phyloP scores from a whole-genome alignment of 163 green algal genomes.

The Scenedesmus sp. region DNA sequence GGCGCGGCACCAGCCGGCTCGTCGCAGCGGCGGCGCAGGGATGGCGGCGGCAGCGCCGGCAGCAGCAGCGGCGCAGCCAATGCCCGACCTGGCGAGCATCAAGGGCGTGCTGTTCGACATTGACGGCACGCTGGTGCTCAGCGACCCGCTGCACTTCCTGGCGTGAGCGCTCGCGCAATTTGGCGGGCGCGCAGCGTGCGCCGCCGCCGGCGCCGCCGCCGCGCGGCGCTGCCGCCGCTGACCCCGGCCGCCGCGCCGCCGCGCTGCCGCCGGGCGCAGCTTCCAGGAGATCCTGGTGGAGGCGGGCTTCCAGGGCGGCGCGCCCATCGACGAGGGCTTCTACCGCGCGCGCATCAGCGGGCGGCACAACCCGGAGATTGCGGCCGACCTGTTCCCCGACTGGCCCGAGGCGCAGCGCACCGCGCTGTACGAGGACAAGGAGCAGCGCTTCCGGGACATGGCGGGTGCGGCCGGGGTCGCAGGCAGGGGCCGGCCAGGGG shows the following conservation, averaged over 20 bases:
- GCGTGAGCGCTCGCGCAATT: slow-evolving; percentile 53
- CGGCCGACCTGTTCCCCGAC: slow-evolving; percentile 68
- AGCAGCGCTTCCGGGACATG: slow-evolving; percentile 63
- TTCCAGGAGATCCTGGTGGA: not conserved
- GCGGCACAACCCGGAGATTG: slow-evolving; percentile 72
- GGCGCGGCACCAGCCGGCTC: too few species aligned
- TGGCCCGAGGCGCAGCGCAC: slow-evolving; percentile 50
- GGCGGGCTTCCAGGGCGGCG: slow-evolving; percentile 32
- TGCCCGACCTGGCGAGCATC: slow-evolving; percentile 41
- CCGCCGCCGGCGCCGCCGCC: too few species aligned
- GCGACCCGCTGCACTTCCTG: slow-evolving; percentile 74
- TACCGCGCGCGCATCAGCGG: slow-evolving; percentile 70
- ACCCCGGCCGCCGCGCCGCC: too few species aligned
- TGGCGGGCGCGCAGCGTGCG: too few species aligned
- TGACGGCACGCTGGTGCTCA: slow-evolving; percentile 76
- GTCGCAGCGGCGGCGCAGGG: not conserved
- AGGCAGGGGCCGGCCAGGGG: not conserved
- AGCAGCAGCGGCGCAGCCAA: slow-evolving; percentile 7
- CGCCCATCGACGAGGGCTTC: slow-evolving; percentile 67
- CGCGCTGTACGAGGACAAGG: slow-evolving; percentile 68
- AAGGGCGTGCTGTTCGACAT: slow-evolving; percentile 80
- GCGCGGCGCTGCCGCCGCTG: not conserved
- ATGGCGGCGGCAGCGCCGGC: not conserved
- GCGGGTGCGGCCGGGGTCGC: slow-evolving; percentile 46
- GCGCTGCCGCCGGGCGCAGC: not conserved